Evolutionary conservation across 108 stramenopile genomes (phyloP).

Genomic region (Chaetoceros muelleri): DNA sequence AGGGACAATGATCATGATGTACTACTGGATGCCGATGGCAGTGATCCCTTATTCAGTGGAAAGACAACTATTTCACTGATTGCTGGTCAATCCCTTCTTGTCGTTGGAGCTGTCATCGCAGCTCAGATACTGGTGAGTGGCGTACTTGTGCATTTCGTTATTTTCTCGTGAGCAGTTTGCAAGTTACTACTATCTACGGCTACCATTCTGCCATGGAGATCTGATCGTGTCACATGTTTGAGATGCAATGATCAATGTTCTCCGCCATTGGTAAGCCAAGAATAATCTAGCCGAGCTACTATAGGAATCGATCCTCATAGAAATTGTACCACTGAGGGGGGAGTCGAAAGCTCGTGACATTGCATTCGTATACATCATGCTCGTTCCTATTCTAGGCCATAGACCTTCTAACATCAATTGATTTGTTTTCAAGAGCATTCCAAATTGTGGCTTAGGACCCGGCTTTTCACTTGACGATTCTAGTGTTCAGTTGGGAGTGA

Average conservation of each 20-base stretch:
- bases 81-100: slow-evolving; percentile 52
- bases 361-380: no score
- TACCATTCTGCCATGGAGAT: neutral
- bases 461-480: slow-evolving; percentile 18
- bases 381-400: no score
- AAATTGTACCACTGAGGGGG: neutral
- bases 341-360: slow-evolving; percentile 1
- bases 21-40: no score
- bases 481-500: slow-evolving; percentile 21
- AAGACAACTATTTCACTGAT: slow-evolving; percentile 40
- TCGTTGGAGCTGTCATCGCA: slow-evolving; percentile 29
- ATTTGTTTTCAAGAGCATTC: slow-evolving; percentile 29
- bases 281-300: neutral
- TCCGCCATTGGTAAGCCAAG: neutral
- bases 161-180: no score
- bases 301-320: neutral
- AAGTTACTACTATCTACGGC: no score
- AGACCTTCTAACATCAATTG: no score
- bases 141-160: no score
- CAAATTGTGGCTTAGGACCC: slow-evolving; percentile 53
- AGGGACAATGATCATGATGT: no score
- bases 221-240: neutral
- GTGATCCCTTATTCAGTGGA: slow-evolving; percentile 22
- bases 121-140: slow-evolving; percentile 8
- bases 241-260: neutral